phyloP scores from a whole-genome alignment of 768 basidiomycete genomes.

The Cyclocybe cylindracea region DNA sequence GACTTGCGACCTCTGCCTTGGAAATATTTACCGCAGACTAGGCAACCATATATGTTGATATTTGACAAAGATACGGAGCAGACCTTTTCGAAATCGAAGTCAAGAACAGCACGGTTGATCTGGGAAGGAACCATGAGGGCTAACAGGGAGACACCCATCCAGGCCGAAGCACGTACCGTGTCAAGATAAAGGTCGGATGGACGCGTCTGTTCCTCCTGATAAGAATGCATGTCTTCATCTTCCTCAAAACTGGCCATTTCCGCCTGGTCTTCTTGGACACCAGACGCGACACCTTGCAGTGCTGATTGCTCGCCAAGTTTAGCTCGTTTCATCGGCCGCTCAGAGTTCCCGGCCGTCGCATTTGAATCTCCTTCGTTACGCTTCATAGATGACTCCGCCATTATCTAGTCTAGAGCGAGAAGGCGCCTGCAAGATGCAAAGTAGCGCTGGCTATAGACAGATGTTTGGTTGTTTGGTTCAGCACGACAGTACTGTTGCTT shows the following conservation, averaged over 20 bases:
- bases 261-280: neutral
- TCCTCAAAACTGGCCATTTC: constrained; percentile 28
- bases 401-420: too few relatives aligned
- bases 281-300: too few relatives aligned
- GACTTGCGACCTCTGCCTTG: constrained; percentile 94
- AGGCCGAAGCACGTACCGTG: constrained; percentile 59
- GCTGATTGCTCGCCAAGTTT: too few relatives aligned
- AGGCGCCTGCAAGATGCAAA: too few relatives aligned
- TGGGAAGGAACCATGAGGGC: constrained; percentile 28
- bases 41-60: constrained; percentile 96
- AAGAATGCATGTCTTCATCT: constrained; percentile 29
- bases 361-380: too few relatives aligned
- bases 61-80: constrained; percentile 96
- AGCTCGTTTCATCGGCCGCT: too few relatives aligned
- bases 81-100: constrained; percentile 99
- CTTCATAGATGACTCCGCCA: too few relatives aligned
- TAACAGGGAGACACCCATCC: neutral
- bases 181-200: constrained; percentile 93
- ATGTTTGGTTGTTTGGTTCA: too few relatives aligned
- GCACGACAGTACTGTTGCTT: too few relatives aligned
- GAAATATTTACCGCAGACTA: constrained; percentile 98
- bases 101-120: constrained; percentile 89
- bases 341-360: too few relatives aligned
- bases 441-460: too few relatives aligned
- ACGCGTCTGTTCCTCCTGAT: constrained; percentile 34